phyloP scores from a whole-genome alignment of 768 basidiomycete species.

The Pholiota conissans region DNA sequence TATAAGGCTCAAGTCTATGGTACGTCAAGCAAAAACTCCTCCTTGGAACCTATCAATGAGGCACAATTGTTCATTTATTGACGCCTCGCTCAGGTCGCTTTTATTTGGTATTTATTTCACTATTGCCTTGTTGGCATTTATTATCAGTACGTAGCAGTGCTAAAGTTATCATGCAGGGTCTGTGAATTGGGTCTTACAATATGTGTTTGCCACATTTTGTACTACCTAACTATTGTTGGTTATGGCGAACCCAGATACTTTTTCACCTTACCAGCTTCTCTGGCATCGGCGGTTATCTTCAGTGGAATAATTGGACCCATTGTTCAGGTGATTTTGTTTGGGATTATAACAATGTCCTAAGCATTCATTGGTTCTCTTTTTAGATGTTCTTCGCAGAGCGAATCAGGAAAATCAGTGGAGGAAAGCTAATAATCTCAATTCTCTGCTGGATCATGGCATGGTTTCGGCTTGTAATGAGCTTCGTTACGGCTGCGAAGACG shows the following conservation, averaged over 20 bases:
- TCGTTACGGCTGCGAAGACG: neutral
- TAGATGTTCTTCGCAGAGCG: constrained; percentile 9
- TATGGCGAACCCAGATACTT: neutral
- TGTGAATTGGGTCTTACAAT: constrained; percentile 5
- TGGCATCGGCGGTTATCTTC: neutral
- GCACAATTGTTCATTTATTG: too few species aligned
- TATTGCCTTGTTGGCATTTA: too few species aligned
- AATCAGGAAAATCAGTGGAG: neutral
- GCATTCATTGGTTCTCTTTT: too few species aligned
- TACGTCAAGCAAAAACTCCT: too few species aligned
- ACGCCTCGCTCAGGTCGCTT: neutral
- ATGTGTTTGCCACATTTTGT: constrained; percentile 4
- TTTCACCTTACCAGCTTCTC: neutral
- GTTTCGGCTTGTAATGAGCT: neutral
- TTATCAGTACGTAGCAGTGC: too few species aligned
- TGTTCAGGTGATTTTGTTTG: constrained; percentile 5
- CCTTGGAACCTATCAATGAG: too few species aligned
- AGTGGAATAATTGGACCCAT: neutral
- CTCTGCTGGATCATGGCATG: neutral
- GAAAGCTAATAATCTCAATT: neutral
- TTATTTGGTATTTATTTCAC: constrained; percentile 7
- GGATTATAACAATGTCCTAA: neutral
- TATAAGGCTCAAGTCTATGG: neutral
- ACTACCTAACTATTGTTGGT: neutral
- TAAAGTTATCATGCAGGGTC: neutral